These are phyloP conservation scores for Zychaea mexicana DNA, from an alignment of 371 early-diverging fungal genomes.

Conservation along the genomic window DNA sequence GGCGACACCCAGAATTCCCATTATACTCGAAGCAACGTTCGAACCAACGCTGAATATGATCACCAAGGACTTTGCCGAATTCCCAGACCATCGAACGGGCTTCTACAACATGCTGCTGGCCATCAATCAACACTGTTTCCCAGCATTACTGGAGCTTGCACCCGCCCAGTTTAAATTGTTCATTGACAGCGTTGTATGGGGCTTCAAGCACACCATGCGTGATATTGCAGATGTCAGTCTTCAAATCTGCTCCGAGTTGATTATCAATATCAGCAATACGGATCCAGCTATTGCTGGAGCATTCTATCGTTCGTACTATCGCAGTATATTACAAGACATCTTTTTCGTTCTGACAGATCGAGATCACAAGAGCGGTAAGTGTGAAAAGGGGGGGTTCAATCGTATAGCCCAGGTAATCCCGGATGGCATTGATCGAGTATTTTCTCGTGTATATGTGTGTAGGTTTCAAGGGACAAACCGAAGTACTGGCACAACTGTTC, in stretches of 20 bases:
- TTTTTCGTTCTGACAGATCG: slow-evolving; percentile 96
- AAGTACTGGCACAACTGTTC: slow-evolving; percentile 89
- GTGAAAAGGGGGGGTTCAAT: background rate
- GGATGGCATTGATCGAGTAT: background rate
- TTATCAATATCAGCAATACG: slow-evolving; percentile 74
- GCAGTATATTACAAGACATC: slow-evolving; percentile 90
- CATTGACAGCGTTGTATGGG: slow-evolving; percentile 95
- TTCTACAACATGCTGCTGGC: slow-evolving; percentile 91
- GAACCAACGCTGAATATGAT: slow-evolving; percentile 97
- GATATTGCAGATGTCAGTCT: slow-evolving; percentile 95
- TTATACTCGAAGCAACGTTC: slow-evolving; percentile 91
- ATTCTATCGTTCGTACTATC: slow-evolving; percentile 90
- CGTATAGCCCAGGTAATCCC: background rate
- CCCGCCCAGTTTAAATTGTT: slow-evolving; percentile 87
- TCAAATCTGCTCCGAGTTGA: slow-evolving; percentile 81
- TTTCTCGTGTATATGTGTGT: background rate
- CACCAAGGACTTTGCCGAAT: slow-evolving; percentile 96
- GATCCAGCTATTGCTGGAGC: slow-evolving; percentile 80
- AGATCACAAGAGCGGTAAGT: slow-evolving; percentile 95
- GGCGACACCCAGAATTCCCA: slow-evolving; percentile 80
- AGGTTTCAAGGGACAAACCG: slow-evolving; percentile 87
- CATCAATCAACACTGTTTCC: slow-evolving; percentile 89
- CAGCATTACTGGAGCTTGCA: slow-evolving; percentile 82
- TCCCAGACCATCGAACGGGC: slow-evolving; percentile 94
- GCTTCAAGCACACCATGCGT: slow-evolving; percentile 98